Conservation (phyloP, 345 rosid species). For the Triadica sebifera region DNA sequence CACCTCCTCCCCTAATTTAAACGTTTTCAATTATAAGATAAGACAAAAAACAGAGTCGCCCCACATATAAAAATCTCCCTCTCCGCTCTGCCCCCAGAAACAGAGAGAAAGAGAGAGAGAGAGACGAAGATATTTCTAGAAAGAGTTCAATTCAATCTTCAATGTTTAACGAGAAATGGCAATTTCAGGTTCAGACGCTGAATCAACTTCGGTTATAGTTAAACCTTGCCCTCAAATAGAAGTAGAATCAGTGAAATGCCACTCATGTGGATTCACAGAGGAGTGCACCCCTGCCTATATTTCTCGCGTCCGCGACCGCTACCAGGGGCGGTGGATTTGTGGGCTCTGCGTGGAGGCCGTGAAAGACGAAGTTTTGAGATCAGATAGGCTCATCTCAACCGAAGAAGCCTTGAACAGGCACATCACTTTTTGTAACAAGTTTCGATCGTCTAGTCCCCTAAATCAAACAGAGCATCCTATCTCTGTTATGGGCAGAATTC, state of each 20-base stretch:
- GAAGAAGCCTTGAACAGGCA: constrained; percentile 59
- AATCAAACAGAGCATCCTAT: constrained; percentile 63
- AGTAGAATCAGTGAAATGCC: constrained; percentile 52
- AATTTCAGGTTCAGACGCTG: constrained; percentile 29
- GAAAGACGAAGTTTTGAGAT: constrained; percentile 52
- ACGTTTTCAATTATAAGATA: too few species aligned
- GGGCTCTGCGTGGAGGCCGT: constrained; percentile 66
- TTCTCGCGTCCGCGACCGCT: constrained; percentile 43
- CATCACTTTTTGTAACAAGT: constrained; percentile 40
- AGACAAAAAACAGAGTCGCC: too few species aligned
- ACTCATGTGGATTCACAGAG: constrained; percentile 61
- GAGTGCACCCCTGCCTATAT: constrained; percentile 59
- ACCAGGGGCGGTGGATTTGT: constrained; percentile 62
- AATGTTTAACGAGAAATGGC: constrained; percentile 36
- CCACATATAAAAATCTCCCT: too few species aligned
- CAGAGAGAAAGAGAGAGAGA: neutral
- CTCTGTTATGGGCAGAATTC: constrained; percentile 47
- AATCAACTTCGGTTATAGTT: neutral
- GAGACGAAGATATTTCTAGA: neutral
- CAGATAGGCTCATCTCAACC: constrained; percentile 43
- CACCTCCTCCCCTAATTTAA: too few species aligned
- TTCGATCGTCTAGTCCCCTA: constrained; percentile 25
- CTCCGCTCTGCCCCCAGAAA: neutral
- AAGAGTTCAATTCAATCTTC: constrained; percentile 14
- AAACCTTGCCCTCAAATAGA: constrained; percentile 22